Evolutionary conservation across 2,329 filamentous ascomycete genomes (phyloP).

Genomic region (Chalara sp.): DNA sequence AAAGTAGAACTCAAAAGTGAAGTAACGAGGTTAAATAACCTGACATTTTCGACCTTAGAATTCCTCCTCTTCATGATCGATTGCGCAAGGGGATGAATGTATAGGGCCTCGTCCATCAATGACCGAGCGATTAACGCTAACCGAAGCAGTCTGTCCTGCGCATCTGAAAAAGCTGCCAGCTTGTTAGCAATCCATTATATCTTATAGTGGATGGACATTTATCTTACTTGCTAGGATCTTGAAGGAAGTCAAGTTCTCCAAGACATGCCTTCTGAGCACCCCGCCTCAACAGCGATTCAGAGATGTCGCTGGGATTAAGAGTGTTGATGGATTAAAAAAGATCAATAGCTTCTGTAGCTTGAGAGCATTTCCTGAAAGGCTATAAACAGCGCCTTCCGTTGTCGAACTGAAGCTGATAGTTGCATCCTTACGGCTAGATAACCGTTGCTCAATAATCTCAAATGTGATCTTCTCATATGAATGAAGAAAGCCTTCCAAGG

Average conservation of each 20-base stretch:
- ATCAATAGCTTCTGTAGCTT: not conserved
- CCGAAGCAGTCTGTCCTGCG: not conserved
- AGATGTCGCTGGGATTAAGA: no score
- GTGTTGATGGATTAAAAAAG: not conserved
- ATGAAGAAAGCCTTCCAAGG: not conserved
- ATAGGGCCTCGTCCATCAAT: not conserved
- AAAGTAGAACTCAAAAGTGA: not conserved
- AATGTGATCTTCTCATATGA: not conserved
- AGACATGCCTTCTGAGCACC: no score
- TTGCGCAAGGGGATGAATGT: not conserved
- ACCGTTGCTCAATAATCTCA: not conserved
- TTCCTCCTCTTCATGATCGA: not conserved
- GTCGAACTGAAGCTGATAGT: not conserved
- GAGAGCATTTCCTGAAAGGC: not conserved
- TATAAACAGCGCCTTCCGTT: not conserved
- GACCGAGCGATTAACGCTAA: not conserved
- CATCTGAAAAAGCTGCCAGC: not conserved
- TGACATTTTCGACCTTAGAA: not conserved
- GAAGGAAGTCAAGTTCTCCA: not conserved
- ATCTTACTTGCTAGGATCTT: not conserved
- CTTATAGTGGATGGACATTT: not conserved
- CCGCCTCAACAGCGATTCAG: no score
- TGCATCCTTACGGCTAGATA: not conserved
- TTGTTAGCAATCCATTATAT: not conserved
- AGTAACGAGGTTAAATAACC: no score